Evolutionary conservation across 257 asterid genomes (phyloP).

Genomic region (Ilex asprella): DNA sequence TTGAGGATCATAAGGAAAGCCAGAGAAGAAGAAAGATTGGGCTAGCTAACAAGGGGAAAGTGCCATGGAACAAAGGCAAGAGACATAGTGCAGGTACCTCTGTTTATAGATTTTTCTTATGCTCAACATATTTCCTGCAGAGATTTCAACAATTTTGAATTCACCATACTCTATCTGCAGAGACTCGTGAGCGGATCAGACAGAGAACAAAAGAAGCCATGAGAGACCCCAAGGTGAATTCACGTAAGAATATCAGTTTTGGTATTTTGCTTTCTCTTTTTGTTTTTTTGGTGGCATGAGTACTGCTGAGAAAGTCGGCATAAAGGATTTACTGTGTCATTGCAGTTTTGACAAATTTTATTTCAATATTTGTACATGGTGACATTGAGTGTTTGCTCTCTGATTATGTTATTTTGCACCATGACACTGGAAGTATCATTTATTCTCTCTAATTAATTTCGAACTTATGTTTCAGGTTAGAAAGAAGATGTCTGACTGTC

Average conservation of each 20-base stretch:
- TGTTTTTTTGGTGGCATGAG: neutral
- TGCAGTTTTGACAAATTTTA: too few species aligned
- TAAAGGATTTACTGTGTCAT: neutral
- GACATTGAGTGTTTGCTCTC: neutral
- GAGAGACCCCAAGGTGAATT: conserved; percentile 99
- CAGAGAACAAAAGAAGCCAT: conserved; percentile 82
- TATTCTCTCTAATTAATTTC: conserved; percentile 5
- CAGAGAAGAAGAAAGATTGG: conserved; percentile 31
- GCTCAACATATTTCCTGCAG: neutral
- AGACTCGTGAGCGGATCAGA: conserved; percentile 71
- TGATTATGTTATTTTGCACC: neutral
- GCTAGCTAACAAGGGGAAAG: conserved; percentile 67
- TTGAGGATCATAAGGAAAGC: conserved; percentile 26
- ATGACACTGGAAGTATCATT: conserved; percentile 8
- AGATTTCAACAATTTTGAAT: conserved; percentile 9
- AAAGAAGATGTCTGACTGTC: conserved; percentile 81
- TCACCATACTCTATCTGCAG: conserved; percentile 30
- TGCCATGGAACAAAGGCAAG: conserved; percentile 90
- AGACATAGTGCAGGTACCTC: conserved; percentile 69
- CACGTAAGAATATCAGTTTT: conserved; percentile 69
- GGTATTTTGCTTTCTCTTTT: conserved; percentile 8
- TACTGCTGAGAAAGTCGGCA: neutral
- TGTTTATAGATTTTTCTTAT: conserved; percentile 8
- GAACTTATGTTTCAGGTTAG: conserved; percentile 45
- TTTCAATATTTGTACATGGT: neutral